These are phyloP conservation scores for Brassica napus DNA, from an alignment of 345 rosid genomes.

Conservation along the genomic window DNA sequence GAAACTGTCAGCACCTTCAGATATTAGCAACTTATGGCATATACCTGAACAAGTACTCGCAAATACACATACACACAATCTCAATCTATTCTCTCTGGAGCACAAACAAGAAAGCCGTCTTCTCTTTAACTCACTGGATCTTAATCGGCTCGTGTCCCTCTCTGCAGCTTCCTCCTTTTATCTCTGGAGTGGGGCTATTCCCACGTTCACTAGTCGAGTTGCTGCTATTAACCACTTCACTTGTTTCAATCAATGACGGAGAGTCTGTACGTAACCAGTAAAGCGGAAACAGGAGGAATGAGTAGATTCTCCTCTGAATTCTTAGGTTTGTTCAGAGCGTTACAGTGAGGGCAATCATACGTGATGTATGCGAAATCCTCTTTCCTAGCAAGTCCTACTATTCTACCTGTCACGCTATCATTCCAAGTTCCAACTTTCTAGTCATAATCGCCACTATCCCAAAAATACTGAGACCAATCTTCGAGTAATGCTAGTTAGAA, in stretches of 20 bases:
- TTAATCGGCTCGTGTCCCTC: neutral
- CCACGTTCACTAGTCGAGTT: conserved; percentile 30
- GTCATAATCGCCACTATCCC: too few species aligned
- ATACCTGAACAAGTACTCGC: too few species aligned
- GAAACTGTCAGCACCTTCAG: too few species aligned
- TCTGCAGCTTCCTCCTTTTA: conserved; percentile 18
- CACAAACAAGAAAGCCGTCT: neutral
- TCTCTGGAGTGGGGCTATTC: conserved; percentile 27
- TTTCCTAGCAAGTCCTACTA: conserved; percentile 78
- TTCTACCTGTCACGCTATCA: too few species aligned
- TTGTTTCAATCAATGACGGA: conserved; percentile 30
- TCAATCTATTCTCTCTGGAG: neutral
- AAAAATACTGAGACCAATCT: too few species aligned
- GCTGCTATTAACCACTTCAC: conserved; percentile 39
- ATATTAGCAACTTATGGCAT: too few species aligned
- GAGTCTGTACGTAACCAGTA: conserved; percentile 40
- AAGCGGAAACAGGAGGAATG: conserved; percentile 34
- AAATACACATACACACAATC: too few species aligned
- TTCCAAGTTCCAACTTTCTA: too few species aligned
- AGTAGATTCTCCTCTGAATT: conserved; percentile 43
- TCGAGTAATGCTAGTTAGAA: too few species aligned
- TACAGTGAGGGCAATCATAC: conserved; percentile 90
- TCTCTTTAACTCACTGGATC: neutral
- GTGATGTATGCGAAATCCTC: conserved; percentile 83
- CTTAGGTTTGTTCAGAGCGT: conserved; percentile 67